Evolutionary conservation across 441 rosid genomes (phyloP), one percentile per base, ranked within the genome.

Genomic region (Adansonia madagascariensis): DNA sequence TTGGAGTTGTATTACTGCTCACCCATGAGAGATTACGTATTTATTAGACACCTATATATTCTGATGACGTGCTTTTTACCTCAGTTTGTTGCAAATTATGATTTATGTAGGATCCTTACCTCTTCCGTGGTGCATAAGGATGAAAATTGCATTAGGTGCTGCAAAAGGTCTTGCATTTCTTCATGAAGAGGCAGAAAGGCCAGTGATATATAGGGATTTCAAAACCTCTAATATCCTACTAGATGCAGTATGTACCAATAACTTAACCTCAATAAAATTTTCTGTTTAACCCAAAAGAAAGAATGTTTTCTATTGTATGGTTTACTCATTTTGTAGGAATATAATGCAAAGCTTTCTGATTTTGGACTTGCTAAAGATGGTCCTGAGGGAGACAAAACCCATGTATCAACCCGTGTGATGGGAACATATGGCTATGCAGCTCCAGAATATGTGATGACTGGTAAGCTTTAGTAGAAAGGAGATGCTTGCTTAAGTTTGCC

Each of bases 321-420:
- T 9, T 63, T 74, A 46, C 50, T 9, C 39, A 18, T 75, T 78
- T 87, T 79, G 66, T 84, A 93, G 98, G 98, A 93, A 68, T 93
- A 93, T 47, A 91, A 93, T 74, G 95, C 98, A 31, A 93, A 93
- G 85, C 94, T 93, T 65, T 93, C 98, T 14, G 98, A 93, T 80
- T 93, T 93, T 62, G 98, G 98, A 82, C 98, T 93, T 77, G 98
- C 98, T 15, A 93, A 93, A 85, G 97, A 93, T 80, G 98, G 92
- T 84, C 98, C 98, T 8, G 95, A 93, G 80, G 97, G 94, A 61
- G 98, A 91, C 75, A 91, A 93, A 85, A 93, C 98, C 18, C 98
- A 93, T 81, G 98, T 93, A 56, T 93, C 98, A 12, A 93, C 98
- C 57, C 92, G 97, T 17, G 98, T 93, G 59, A 93, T 93, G 97